phyloP scores from a whole-genome alignment of 108 stramenopile species.

The Skeletonema potamos region DNA sequence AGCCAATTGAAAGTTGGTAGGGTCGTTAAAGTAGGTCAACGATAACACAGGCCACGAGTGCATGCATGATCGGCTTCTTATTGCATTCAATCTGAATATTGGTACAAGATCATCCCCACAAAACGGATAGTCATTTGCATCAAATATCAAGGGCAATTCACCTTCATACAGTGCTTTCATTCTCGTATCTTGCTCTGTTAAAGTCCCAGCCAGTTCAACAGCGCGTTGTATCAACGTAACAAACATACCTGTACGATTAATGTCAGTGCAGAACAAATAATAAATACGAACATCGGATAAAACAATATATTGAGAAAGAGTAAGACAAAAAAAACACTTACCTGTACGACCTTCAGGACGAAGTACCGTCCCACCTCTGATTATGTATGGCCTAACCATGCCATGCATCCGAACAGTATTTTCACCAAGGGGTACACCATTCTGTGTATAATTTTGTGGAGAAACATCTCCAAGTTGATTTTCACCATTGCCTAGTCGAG shows the following conservation, averaged over 20 bases:
- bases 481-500: constrained; percentile 18
- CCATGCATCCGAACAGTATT: constrained; percentile 12
- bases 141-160: constrained; percentile 25
- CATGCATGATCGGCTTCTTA: constrained; percentile 8
- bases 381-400: constrained; percentile 9
- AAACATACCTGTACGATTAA: constrained; percentile 17
- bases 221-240: constrained; percentile 26
- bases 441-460: constrained; percentile 10
- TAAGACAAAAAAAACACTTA: too few species aligned
- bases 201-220: constrained; percentile 6
- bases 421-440: not conserved
- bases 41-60: constrained; percentile 32
- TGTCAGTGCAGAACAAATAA: too few species aligned
- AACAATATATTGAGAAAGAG: too few species aligned
- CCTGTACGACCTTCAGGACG: constrained; percentile 14
- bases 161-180: constrained; percentile 23
- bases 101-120: constrained; percentile 33
- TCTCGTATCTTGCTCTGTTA: not conserved
- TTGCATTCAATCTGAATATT: constrained; percentile 31
- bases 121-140: constrained; percentile 28
- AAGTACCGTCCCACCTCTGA: constrained; percentile 24
- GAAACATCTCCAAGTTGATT: constrained; percentile 13
- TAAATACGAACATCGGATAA: too few species aligned
- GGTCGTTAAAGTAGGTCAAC: constrained; percentile 20
- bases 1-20: constrained; percentile 11